Evolutionary conservation across 805 yeast species (phyloP).

Genomic region (Saccharomycopsis lassenensis): DNA sequence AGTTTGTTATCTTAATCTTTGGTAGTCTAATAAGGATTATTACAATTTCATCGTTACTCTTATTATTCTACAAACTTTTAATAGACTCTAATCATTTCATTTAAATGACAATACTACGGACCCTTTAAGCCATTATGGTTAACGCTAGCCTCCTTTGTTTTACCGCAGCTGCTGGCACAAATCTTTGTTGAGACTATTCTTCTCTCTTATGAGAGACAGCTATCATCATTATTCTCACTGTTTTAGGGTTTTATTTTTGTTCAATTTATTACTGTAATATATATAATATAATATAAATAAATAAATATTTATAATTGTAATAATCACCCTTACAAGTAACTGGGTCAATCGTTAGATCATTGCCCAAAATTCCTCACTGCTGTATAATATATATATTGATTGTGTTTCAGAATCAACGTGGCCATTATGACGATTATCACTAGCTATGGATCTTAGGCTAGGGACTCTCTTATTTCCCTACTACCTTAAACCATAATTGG

Average conservation of each 20-base stretch:
- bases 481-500: slow-evolving; percentile 20
- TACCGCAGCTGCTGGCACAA: slow-evolving; percentile 22
- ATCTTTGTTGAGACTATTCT: slow-evolving; percentile 19
- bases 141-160: slow-evolving; percentile 20
- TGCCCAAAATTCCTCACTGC: slow-evolving; percentile 20
- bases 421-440: slow-evolving; percentile 19
- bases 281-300: not conserved
- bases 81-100: slow-evolving; percentile 12
- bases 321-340: slow-evolving; percentile 18
- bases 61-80: slow-evolving; percentile 12
- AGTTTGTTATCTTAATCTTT: slow-evolving; percentile 18
- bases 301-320: not conserved
- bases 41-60: slow-evolving; percentile 18
- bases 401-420: slow-evolving; percentile 18
- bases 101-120: slow-evolving; percentile 17
- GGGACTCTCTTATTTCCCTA: slow-evolving; percentile 16
- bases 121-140: slow-evolving; percentile 19
- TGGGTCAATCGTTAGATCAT: slow-evolving; percentile 19
- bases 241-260: slow-evolving; percentile 18
- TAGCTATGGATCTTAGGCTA: slow-evolving; percentile 19
- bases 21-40: slow-evolving; percentile 15
- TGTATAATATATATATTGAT: slow-evolving; percentile 18
- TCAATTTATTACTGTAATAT: not conserved
- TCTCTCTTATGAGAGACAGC: slow-evolving; percentile 5
- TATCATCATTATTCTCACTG: slow-evolving; percentile 18